phyloP scores from a whole-genome alignment of 495 filamentous ascomycete species.

The Aspergillus diversus region DNA sequence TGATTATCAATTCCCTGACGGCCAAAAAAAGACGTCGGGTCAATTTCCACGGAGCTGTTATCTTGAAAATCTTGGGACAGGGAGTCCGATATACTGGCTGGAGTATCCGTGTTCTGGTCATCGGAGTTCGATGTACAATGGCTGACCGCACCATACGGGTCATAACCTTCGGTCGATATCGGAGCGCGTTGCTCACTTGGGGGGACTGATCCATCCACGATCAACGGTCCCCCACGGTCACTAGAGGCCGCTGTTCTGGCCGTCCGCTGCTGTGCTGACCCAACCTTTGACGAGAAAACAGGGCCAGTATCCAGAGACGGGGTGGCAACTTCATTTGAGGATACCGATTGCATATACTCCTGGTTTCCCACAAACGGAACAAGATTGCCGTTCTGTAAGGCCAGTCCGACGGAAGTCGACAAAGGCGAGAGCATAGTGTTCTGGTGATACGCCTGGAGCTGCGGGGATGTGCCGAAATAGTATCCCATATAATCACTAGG shows the following conservation, averaged over 20 bases:
- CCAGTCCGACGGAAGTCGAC: constrained; percentile 51
- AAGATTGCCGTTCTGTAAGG: constrained; percentile 49
- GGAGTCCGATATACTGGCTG: constrained; percentile 48
- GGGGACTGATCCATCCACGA: constrained; percentile 50
- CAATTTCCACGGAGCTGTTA: constrained; percentile 41
- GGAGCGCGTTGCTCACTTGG: constrained; percentile 37
- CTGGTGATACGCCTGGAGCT: constrained; percentile 54
- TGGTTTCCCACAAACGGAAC: constrained; percentile 47
- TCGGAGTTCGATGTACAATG: constrained; percentile 47
- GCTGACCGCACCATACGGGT: constrained; percentile 37
- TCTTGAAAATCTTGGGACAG: constrained; percentile 48
- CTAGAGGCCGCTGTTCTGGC: constrained; percentile 30
- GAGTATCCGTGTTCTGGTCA: constrained; percentile 45
- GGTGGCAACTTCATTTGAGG: constrained; percentile 32
- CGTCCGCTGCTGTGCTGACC: constrained; percentile 26
- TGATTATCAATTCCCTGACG: constrained; percentile 35
- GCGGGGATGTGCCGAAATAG: constrained; percentile 62
- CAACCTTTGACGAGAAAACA: constrained; percentile 22
- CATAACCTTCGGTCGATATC: constrained; percentile 33
- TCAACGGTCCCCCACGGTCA: constrained; percentile 48
- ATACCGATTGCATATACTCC: constrained; percentile 45
- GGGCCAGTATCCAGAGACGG: constrained; percentile 30
- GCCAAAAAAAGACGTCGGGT: constrained; percentile 32
- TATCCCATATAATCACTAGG: constrained; percentile 67
- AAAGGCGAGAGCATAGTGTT: constrained; percentile 48